phyloP scores from a whole-genome alignment of 495 filamentous ascomycete species.

The Penicillium salamii region DNA sequence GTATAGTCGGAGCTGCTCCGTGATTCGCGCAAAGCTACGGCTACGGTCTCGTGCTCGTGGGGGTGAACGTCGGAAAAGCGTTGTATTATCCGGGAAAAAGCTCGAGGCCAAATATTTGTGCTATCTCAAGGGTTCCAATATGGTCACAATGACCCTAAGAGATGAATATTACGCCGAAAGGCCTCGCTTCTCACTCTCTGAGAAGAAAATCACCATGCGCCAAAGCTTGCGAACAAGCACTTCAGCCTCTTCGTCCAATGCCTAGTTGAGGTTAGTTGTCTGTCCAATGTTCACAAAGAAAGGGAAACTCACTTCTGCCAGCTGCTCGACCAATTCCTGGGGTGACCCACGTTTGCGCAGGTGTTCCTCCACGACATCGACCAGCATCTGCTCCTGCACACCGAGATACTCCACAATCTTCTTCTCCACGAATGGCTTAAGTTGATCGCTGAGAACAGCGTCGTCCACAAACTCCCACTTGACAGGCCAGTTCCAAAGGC shows the following conservation, averaged over 20 bases:
- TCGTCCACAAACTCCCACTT: conserved; percentile 95
- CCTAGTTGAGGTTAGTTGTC: conserved; percentile 52
- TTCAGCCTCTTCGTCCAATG: conserved; percentile 92
- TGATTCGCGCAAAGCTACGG: conserved; percentile 2
- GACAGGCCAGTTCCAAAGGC: conserved; percentile 87
- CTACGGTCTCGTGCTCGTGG: no score
- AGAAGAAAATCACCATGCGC: conserved; percentile 98
- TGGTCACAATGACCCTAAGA: background rate
- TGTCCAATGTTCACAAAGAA: background rate
- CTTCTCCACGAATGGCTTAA: conserved; percentile 95
- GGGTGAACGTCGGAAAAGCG: background rate
- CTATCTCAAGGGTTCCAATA: no score
- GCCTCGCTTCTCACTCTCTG: conserved; percentile 90
- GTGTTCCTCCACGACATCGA: conserved; percentile 89
- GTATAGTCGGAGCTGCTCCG: conserved; percentile 29
- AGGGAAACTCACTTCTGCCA: conserved; percentile 69
- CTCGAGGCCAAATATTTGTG: no score
- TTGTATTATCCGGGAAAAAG: background rate
- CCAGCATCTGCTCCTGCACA: conserved; percentile 92
- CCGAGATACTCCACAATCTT: conserved; percentile 96
- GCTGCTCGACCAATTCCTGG: conserved; percentile 74
- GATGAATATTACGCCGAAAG: conserved; percentile 62
- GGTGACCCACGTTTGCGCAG: conserved; percentile 74
- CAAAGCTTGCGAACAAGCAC: conserved; percentile 93
- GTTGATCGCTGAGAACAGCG: conserved; percentile 75